Evolutionary conservation across 768 basidiomycete genomes (phyloP).

Genomic region (Russula sp.): DNA sequence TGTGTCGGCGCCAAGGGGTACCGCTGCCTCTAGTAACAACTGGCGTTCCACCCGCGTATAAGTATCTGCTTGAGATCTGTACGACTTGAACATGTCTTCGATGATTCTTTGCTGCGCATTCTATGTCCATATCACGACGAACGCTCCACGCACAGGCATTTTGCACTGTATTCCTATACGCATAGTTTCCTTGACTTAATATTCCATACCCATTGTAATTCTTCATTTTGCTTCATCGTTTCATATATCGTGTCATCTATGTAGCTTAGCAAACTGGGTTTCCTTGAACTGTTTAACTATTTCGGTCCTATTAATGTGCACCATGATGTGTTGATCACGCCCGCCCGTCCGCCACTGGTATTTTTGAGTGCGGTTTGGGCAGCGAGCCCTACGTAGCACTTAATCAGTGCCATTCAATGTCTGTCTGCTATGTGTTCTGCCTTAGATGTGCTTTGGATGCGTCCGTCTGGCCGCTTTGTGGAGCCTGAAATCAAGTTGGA

Average conservation of each 20-base stretch:
- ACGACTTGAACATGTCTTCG: constrained; percentile 2
- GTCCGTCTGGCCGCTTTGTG: too few species aligned
- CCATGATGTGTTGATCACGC: background rate
- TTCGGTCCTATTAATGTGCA: constrained; percentile 9
- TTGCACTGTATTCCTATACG: constrained; percentile 22
- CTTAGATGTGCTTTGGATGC: too few species aligned
- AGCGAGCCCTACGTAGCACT: too few species aligned
- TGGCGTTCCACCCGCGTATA: constrained; percentile 54
- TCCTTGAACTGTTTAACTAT: constrained; percentile 8
- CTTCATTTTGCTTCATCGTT: constrained; percentile 1
- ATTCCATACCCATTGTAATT: constrained; percentile 19
- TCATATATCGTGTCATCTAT: constrained; percentile 12
- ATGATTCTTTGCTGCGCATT: constrained; percentile 9
- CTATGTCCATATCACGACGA: constrained; percentile 17
- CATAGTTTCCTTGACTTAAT: constrained; percentile 25
- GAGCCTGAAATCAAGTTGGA: too few species aligned
- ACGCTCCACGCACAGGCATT: constrained; percentile 8
- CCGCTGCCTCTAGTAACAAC: constrained; percentile 31
- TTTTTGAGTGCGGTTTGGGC: too few species aligned
- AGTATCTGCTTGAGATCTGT: constrained; percentile 16
- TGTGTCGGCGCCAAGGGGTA: constrained; percentile 16
- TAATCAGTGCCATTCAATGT: too few species aligned
- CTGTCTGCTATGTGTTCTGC: too few species aligned
- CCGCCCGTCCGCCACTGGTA: background rate
- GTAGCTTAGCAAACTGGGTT: constrained; percentile 18